Evolutionary conservation across 495 filamentous ascomycete genomes (phyloP), one percentile per base, ranked within the genome.

Genomic region (Copromyces sp.): DNA sequence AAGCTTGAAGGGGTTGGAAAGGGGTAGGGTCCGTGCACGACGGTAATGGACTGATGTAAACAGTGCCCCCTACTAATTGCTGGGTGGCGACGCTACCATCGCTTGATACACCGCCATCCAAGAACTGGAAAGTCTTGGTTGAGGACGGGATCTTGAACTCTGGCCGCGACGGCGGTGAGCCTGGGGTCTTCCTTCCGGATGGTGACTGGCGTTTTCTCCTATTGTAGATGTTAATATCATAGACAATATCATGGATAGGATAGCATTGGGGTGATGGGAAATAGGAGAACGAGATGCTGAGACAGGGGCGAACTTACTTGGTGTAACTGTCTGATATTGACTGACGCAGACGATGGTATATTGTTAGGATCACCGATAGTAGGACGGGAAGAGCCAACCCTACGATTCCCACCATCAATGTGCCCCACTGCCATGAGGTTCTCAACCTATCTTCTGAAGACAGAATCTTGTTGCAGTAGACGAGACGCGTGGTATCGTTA

Each of bases 381-480:
- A 69, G 38, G 2, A 75, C 24, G 5, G 77, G 74, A 29, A 75
- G n/a, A 11, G 68, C 72, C 39, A 77, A 12, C 37, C 73, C 77
- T 11, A 20, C 37, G 17, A 71, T 70, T 9, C 75, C 75, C 4
- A 77, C 53, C 17, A 45, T 39, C 9, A 79, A 47, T 3, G 73
- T 76, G 8, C 75, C 77, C 16, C 70, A 69, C 70, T 78, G 78
- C 17, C 72, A 45, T 9, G 71, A 65, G 11, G 76, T 74, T 37
- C 69, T 39, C 17, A 75, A 59, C 45, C 75, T 68, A 16, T 74
- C 47, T 1, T 74, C 71, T n/a, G 72, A 40, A 2, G 76, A 5
- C 4, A 78, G 32, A 0, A 75, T 20, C 39, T 39, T 76, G 70
- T 79, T 79, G 76, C 76, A 76, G 70, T 78, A 79, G 39, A 79